These are phyloP conservation scores for Aspergillus sp. DNA, from an alignment of 2,329 filamentous ascomycete species.

Conservation along the genomic window DNA sequence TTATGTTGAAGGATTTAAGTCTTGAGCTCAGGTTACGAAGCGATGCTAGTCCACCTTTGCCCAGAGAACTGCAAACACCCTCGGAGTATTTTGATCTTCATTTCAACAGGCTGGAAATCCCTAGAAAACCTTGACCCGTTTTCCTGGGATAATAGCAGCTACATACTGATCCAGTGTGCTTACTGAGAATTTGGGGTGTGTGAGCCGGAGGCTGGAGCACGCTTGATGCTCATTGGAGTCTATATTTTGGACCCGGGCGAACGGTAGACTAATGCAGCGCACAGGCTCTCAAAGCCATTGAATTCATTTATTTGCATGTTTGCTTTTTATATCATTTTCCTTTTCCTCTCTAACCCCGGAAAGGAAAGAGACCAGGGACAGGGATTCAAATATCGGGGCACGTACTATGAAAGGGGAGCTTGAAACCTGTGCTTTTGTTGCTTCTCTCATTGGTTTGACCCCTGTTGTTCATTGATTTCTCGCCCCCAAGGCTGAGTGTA, in stretches of 20 bases:
- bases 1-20: not conserved
- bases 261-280: slow-evolving; percentile 10
- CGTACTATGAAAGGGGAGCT: not conserved
- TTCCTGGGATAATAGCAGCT: not conserved
- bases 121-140: not conserved
- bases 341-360: not conserved
- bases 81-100: not conserved
- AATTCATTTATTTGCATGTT: not conserved
- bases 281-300: not conserved
- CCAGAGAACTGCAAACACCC: not conserved
- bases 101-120: not conserved
- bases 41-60: not conserved
- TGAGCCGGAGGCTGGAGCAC: not conserved
- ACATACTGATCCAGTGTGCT: not conserved
- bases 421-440: not conserved
- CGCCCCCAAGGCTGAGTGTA: too few relatives aligned
- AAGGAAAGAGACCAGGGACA: not conserved
- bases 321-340: not conserved
- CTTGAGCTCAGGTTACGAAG: not conserved
- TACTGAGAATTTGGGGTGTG: too few relatives aligned
- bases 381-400: not conserved
- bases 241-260: not conserved
- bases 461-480: not conserved
- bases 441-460: not conserved
- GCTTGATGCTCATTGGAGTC: not conserved